Base-by-base conservation (phyloP, 768 basidiomycete genomes). In the Erythrobasidium yunnanense region DNA sequence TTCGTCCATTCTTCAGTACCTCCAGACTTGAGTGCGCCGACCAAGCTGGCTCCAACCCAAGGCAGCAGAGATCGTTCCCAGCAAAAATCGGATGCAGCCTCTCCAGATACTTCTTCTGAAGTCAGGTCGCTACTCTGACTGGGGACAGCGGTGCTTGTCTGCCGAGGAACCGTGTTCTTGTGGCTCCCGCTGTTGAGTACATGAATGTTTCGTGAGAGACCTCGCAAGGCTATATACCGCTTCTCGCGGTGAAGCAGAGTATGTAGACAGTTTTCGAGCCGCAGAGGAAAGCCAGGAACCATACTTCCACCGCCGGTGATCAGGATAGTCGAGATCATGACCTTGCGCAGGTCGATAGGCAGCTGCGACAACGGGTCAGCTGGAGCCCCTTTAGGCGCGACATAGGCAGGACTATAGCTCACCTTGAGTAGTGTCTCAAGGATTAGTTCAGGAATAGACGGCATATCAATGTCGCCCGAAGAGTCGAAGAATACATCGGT, bases 31-130 rank as follows among this genome's bases (percentile, higher is more conserved):
- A 95, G 79, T 6, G 88, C 81, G 8, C 92, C 93, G 1, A 91
- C 89, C 20, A 97, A 74, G 22, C 88, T 90, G 0, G 90, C 93
- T 2, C 93, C 93, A 11, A 99, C 84, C 93, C 93, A 99, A 0
- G 86, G 81, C 77, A 92, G 79, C 33, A 84, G 80, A 0, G 85
- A 83, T 1, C 90, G 87, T 2, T 58, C 56, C 56, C 56, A 58
- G 4, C 85, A 78, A 77, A 93, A 96, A 0, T 87, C 86, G 0
- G 93, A 92, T 0, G 90, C 90, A 70, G 83, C 86, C 1, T 90
- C 92, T 1, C n/a, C n/a, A n/a, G n/a, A n/a, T n/a, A n/a, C n/a
- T n/a, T n/a, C n/a, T n/a, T n/a, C n/a, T n/a, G n/a, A n/a, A n/a
- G n/a, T n/a, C n/a, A n/a, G n/a, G n/a, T n/a, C n/a, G n/a, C n/a